Conservation (phyloP, 208 protist genomes). For the Phytomonas serpens region DNA sequence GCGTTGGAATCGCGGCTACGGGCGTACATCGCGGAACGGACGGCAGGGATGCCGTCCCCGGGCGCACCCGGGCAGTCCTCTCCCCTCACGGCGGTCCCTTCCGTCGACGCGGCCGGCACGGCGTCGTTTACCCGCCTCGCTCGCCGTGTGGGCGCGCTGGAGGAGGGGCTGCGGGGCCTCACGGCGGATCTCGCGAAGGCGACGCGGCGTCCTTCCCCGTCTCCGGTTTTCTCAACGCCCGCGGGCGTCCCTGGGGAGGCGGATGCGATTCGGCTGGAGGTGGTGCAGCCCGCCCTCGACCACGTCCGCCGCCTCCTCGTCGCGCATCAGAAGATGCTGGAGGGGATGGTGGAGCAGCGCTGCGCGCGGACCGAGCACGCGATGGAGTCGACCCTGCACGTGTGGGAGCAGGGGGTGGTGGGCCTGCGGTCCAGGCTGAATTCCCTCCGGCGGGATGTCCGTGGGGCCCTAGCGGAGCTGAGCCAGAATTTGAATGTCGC, state of each 20-base stretch:
- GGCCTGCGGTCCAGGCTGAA: conserved; percentile 44
- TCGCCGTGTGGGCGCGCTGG: neutral
- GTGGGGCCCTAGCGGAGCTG: conserved; percentile 51
- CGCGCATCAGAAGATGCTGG: conserved; percentile 63
- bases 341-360: conserved; percentile 55
- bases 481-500: conserved; percentile 65
- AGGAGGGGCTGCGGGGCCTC: neutral
- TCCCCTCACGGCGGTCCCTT: conserved; percentile 12
- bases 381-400: conserved; percentile 22
- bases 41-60: neutral
- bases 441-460: conserved; percentile 51
- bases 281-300: conserved; percentile 50
- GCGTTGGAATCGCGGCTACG: conserved; percentile 14
- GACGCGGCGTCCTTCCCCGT: neutral
- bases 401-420: conserved; percentile 42
- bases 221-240: neutral
- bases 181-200: neutral
- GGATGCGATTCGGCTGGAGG: conserved; percentile 27
- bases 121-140: neutral
- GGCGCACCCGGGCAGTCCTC: neutral
- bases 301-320: conserved; percentile 66
- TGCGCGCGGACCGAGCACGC: conserved; percentile 34
- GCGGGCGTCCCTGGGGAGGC: neutral
- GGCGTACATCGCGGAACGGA: conserved; percentile 11
- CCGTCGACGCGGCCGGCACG: conserved; percentile 9